phyloP scores from a whole-genome alignment of 2,329 filamentous ascomycete genomes.

The Epicoccum sorghinum region DNA sequence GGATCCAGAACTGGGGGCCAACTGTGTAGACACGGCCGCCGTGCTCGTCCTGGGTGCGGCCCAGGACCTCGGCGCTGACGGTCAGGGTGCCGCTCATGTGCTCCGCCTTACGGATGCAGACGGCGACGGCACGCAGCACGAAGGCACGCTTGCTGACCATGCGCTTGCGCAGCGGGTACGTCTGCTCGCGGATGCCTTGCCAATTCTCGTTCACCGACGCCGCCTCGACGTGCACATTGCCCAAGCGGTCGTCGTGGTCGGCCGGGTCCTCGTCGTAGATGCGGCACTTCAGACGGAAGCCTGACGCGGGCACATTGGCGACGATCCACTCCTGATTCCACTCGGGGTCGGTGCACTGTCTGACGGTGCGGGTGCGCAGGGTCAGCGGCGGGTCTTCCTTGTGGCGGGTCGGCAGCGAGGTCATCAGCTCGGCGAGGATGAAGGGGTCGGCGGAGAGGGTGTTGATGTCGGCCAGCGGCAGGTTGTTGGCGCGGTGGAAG shows the following conservation, averaged over 20 bases:
- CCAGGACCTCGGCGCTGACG: conserved; percentile 79
- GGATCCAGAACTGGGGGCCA: conserved; percentile 76
- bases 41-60: conserved; percentile 69
- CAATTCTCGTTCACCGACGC: conserved; percentile 67
- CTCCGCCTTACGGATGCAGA: conserved; percentile 64
- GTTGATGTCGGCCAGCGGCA: conserved; percentile 81
- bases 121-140: conserved; percentile 70
- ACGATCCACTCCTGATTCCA: conserved; percentile 91
- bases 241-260: conserved; percentile 85
- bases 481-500: conserved; percentile 79
- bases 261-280: conserved; percentile 89
- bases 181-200: conserved; percentile 68
- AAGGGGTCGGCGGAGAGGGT: conserved; percentile 84
- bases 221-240: conserved; percentile 78
- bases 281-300: conserved; percentile 83
- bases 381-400: conserved; percentile 81
- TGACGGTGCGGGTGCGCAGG: conserved; percentile 77
- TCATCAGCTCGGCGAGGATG: conserved; percentile 75
- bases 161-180: conserved; percentile 79
- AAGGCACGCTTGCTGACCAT: conserved; percentile 89
- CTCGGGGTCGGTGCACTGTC: conserved; percentile 72
- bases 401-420: conserved; percentile 73
- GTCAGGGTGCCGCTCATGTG: conserved; percentile 74
- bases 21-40: conserved; percentile 77
- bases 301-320: conserved; percentile 79